Conservation (phyloP, 176 grass and related monocot species). For the Eragrostis curvula region DNA sequence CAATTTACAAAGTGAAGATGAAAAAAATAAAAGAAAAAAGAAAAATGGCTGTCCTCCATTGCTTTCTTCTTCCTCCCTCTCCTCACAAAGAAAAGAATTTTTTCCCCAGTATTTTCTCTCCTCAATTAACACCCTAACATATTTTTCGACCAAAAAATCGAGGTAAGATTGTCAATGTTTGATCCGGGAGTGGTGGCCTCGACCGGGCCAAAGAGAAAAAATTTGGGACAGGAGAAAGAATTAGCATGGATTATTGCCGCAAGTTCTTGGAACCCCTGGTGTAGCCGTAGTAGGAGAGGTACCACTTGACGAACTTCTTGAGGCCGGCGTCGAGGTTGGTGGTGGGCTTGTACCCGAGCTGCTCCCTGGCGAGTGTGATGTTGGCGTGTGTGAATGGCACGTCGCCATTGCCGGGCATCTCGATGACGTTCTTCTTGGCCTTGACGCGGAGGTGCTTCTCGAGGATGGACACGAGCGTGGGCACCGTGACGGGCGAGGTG, state of each 20-base stretch:
- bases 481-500: constrained; percentile 86
- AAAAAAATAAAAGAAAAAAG: not conserved
- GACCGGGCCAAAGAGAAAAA: not conserved
- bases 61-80: constrained; percentile 33
- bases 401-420: constrained; percentile 94
- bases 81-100: constrained; percentile 25
- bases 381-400: constrained; percentile 94
- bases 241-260: constrained; percentile 47
- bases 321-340: constrained; percentile 79
- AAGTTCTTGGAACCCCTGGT: constrained; percentile 62
- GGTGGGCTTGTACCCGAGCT: constrained; percentile 81
- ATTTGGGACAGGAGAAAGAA: not conserved
- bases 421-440: constrained; percentile 76
- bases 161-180: constrained; percentile 49
- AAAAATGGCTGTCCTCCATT: constrained; percentile 10
- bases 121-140: constrained; percentile 38
- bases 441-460: constrained; percentile 79
- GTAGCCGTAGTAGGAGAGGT: constrained; percentile 96
- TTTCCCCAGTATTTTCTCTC: constrained; percentile 3
- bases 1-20: constrained; percentile 41
- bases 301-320: constrained; percentile 96
- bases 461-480: constrained; percentile 73
- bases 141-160: constrained; percentile 45
- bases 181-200: constrained; percentile 33
- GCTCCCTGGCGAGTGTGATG: constrained; percentile 67